These are phyloP conservation scores for Gnetum montanum DNA, from an alignment of 75 land plant genomes.

Conservation along the genomic window DNA sequence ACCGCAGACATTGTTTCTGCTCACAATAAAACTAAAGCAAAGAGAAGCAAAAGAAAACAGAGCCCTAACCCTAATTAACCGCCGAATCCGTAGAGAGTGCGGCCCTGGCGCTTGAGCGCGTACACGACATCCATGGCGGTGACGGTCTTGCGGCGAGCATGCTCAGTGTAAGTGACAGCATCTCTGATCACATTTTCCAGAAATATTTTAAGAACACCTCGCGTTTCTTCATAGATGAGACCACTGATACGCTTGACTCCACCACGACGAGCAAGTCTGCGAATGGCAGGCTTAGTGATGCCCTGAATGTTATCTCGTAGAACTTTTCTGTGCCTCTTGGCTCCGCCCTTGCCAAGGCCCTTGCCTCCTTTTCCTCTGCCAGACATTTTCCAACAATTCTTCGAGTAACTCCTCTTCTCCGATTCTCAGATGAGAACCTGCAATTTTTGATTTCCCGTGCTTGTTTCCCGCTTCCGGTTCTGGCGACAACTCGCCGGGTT, in stretches of 20 bases:
- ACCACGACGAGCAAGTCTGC: slow-evolving; percentile 17
- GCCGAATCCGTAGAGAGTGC: slow-evolving; percentile 17
- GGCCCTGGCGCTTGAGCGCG: slow-evolving; percentile 25
- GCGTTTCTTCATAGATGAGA: slow-evolving; percentile 13
- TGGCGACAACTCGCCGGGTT: too few relatives aligned
- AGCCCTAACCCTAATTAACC: too few relatives aligned
- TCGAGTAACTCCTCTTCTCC: too few relatives aligned
- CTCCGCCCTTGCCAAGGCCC: slow-evolving; percentile 33
- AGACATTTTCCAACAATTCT: slow-evolving; percentile 10
- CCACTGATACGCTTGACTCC: slow-evolving; percentile 16
- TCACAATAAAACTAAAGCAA: too few relatives aligned
- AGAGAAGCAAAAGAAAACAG: too few relatives aligned
- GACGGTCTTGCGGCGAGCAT: slow-evolving; percentile 32
- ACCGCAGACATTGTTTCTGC: too few relatives aligned
- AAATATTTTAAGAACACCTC: slow-evolving; percentile 9
- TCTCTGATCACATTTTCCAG: slow-evolving; percentile 14
- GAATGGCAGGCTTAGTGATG: slow-evolving; percentile 3
- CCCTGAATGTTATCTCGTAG: slow-evolving; percentile 6
- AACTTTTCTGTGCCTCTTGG: slow-evolving; percentile 24
- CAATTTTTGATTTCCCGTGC: too few relatives aligned
- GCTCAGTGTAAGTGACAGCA: slow-evolving; percentile 28
- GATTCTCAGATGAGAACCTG: too few relatives aligned
- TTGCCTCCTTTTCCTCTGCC: slow-evolving; percentile 39
- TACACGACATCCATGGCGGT: slow-evolving; percentile 41
- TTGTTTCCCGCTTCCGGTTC: too few relatives aligned